Evolutionary conservation across 805 yeast species (phyloP).

Genomic region (Debaryomyces tyrocola): DNA sequence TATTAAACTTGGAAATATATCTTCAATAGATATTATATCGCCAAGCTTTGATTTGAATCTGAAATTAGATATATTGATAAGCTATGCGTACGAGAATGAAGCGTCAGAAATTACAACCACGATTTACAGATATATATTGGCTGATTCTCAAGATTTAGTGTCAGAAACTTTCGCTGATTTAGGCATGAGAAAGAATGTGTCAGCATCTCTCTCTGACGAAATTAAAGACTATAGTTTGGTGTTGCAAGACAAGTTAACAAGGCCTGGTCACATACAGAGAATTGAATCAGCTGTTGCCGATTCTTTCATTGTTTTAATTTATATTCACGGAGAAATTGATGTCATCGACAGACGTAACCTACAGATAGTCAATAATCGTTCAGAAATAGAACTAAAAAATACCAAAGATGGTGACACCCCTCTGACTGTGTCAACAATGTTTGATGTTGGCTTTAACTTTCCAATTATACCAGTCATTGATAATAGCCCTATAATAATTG

Average conservation of each 20-base stretch:
- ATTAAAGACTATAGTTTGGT: slow-evolving; percentile 10
- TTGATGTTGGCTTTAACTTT: slow-evolving; percentile 57
- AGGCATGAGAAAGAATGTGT: slow-evolving; percentile 21
- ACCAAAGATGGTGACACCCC: slow-evolving; percentile 18
- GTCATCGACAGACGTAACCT: slow-evolving; percentile 39
- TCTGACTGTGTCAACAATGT: slow-evolving; percentile 36
- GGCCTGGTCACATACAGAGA: slow-evolving; percentile 27
- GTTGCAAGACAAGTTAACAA: slow-evolving; percentile 26
- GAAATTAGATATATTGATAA: slow-evolving; percentile 46
- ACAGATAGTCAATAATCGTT: slow-evolving; percentile 16
- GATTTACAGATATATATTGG: slow-evolving; percentile 29
- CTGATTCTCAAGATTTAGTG: slow-evolving; percentile 19
- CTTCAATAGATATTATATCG: slow-evolving; percentile 44
- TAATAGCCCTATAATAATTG: slow-evolving; percentile 29
- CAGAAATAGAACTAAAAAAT: background rate
- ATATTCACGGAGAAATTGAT: slow-evolving; percentile 47
- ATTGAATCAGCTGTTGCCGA: slow-evolving; percentile 40
- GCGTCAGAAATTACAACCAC: slow-evolving; percentile 14
- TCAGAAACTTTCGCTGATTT: slow-evolving; percentile 31
- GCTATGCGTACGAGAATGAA: slow-evolving; percentile 29
- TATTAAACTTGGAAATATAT: slow-evolving; percentile 13
- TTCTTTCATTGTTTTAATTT: slow-evolving; percentile 36
- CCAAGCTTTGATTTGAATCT: slow-evolving; percentile 44
- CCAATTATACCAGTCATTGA: slow-evolving; percentile 21
- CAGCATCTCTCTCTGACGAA: background rate